Percentiles rank a stretch among this genome's conserved stretches.
phyloP scores from a whole-genome alignment of 176 grass and related monocot species.

The Hsuehochloa calcarea region DNA sequence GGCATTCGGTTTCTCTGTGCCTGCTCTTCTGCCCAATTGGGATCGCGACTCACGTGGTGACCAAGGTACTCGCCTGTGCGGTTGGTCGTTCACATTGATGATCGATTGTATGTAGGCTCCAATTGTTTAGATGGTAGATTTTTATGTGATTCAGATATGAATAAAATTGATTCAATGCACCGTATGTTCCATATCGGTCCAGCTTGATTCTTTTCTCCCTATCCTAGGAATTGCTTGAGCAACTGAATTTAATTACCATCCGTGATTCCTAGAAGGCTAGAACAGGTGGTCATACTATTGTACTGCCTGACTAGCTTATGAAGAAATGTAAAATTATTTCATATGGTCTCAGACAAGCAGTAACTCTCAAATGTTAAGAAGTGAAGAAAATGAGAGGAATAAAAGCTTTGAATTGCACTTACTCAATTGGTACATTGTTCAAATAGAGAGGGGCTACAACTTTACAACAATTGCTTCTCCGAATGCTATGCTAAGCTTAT shows the following conservation, averaged over 20 bases:
- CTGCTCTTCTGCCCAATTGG: conserved; percentile 91
- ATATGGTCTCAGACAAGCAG: background rate
- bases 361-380: background rate
- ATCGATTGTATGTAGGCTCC: conserved; percentile 15
- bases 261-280: background rate
- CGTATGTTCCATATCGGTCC: background rate
- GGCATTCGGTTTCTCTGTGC: conserved; percentile 86
- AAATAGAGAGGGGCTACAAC: background rate
- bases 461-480: background rate
- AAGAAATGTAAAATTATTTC: background rate
- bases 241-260: background rate
- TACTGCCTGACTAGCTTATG: background rate
- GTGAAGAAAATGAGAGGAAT: background rate
- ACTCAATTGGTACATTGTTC: background rate
- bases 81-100: conserved; percentile 49
- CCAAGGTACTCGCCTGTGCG: conserved; percentile 49
- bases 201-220: background rate
- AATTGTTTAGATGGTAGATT: conserved; percentile 29
- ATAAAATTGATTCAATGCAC: conserved; percentile 36
- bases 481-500: background rate
- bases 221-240: background rate
- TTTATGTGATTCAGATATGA: conserved; percentile 22
- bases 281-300: no score
- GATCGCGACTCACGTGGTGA: conserved; percentile 61
- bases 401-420: background rate